These are phyloP conservation scores for Fusarium beomiforme DNA, from an alignment of 2,329 filamentous ascomycete species.

Conservation along the genomic window DNA sequence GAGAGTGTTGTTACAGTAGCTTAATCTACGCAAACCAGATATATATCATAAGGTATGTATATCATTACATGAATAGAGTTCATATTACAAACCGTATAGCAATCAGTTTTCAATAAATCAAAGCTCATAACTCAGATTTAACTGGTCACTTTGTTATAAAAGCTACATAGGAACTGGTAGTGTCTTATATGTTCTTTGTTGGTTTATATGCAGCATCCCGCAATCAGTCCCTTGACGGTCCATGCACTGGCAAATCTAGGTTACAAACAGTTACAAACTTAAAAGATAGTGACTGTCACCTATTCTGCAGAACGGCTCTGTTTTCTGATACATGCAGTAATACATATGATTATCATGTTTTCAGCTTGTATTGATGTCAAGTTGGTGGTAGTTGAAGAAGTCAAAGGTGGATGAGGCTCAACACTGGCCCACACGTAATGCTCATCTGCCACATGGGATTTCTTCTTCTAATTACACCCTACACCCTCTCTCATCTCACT, in stretches of 20 bases:
- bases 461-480: background rate
- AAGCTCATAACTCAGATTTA: too few species aligned
- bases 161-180: background rate
- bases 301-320: background rate
- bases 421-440: background rate
- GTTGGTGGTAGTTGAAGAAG: background rate
- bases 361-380: background rate
- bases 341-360: background rate
- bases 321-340: background rate
- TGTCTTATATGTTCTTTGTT: background rate
- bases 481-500: background rate
- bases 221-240: background rate
- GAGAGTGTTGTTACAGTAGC: too few species aligned
- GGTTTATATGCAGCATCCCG: slow-evolving; percentile 1
- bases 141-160: background rate
- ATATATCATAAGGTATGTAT: background rate
- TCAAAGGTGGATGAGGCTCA: slow-evolving; percentile 20
- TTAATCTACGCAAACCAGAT: too few species aligned
- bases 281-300: background rate
- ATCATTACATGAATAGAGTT: background rate
- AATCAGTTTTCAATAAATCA: background rate
- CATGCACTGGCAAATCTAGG: background rate
- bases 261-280: background rate
- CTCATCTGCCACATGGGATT: slow-evolving; percentile 2
- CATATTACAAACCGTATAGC: background rate